Evolutionary conservation across 1,284 basidiomycete genomes (phyloP).

Genomic region (Moesziomyces sp.): DNA sequence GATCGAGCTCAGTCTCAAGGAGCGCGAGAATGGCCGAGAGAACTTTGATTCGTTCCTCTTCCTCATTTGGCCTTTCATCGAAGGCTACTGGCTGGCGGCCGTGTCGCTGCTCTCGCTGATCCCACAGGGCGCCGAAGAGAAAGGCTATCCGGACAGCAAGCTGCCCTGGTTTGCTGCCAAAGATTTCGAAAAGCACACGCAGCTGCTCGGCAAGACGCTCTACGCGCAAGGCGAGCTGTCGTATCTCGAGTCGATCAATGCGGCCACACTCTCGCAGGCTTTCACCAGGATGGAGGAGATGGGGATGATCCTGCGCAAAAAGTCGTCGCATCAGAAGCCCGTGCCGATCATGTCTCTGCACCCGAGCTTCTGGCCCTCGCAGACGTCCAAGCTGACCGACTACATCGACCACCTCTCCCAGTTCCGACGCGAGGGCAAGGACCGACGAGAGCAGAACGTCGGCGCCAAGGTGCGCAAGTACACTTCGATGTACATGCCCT

Average conservation of each 20-base stretch:
- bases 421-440: conserved; percentile 68
- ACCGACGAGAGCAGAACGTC: conserved; percentile 55
- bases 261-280: conserved; percentile 58
- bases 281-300: conserved; percentile 59
- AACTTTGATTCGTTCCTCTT: conserved; percentile 66
- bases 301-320: conserved; percentile 54
- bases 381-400: conserved; percentile 56
- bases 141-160: conserved; percentile 27
- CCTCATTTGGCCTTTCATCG: conserved; percentile 64
- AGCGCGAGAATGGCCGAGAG: conserved; percentile 64
- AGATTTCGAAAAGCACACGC: conserved; percentile 65
- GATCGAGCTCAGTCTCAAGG: conserved; percentile 43
- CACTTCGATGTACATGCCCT: conserved; percentile 33
- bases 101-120: conserved; percentile 67
- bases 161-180: conserved; percentile 67
- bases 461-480: conserved; percentile 38
- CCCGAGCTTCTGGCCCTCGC: conserved; percentile 61
- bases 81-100: conserved; percentile 68
- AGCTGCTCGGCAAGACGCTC: conserved; percentile 68
- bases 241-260: conserved; percentile 66
- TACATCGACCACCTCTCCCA: conserved; percentile 62
- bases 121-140: conserved; percentile 20
- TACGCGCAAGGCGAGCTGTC: conserved; percentile 67
- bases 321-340: conserved; percentile 61
- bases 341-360: conserved; percentile 65